Percentiles rank a stretch among this genome's conserved stretches.
Evolutionary conservation across 2,329 filamentous ascomycete genomes (phyloP).

Genomic region (Penicillium crustosum): DNA sequence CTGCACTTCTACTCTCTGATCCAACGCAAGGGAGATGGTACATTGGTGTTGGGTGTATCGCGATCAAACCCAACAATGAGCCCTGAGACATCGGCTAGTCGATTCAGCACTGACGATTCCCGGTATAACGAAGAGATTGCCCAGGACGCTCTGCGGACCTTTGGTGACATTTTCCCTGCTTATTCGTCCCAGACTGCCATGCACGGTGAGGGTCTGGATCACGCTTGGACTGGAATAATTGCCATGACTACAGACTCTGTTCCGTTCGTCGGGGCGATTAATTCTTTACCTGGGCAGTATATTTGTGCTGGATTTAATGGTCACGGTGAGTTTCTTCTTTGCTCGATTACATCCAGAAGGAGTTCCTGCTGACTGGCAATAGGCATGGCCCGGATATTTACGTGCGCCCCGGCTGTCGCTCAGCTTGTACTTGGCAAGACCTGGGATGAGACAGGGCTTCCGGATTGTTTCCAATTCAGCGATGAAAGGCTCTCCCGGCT

Average conservation of each 20-base stretch:
- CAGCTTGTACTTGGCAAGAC: constrained; percentile 43
- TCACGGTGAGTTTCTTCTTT: constrained; percentile 34
- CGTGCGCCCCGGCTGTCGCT: constrained; percentile 47
- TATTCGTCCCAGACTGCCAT: constrained; percentile 8
- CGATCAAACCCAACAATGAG: constrained; percentile 44
- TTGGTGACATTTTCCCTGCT: constrained; percentile 38
- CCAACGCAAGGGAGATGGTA: constrained; percentile 46
- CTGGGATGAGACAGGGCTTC: constrained; percentile 42
- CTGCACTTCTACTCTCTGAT: constrained; percentile 54
- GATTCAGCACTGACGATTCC: constrained; percentile 43
- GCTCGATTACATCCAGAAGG: background rate
- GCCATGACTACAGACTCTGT: constrained; percentile 50
- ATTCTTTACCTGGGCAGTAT: constrained; percentile 46
- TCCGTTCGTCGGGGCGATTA: constrained; percentile 48
- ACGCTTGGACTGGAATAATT: constrained; percentile 52
- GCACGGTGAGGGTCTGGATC: constrained; percentile 48
- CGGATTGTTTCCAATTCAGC: constrained; percentile 40
- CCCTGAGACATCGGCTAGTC: constrained; percentile 27
- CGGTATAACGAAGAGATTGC: constrained; percentile 43
- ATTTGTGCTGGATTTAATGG: constrained; percentile 54
- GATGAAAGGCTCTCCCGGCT: constrained; percentile 25
- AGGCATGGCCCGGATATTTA: constrained; percentile 50
- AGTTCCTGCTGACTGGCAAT: background rate
- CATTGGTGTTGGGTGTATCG: constrained; percentile 46
- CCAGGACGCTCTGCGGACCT: constrained; percentile 39